Percentiles rank a stretch among this genome's conserved stretches.
Conservation (phyloP, 2,329 filamentous ascomycete genomes). For the Cladophialophora bantiana region DNA sequence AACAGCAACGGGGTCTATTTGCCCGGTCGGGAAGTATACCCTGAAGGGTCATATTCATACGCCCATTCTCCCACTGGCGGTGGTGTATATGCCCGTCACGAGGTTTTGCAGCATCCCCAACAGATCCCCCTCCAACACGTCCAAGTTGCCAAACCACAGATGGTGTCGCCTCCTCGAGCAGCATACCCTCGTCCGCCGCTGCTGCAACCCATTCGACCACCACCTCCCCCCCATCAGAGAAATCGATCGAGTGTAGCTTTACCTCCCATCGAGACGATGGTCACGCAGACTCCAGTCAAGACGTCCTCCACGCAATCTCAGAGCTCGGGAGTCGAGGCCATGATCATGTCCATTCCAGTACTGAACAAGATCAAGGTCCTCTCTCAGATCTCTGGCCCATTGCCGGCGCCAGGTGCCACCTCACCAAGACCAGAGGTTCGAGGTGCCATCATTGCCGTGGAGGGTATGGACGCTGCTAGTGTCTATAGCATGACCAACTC, state of each 20-base stretch:
- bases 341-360: conserved; percentile 78
- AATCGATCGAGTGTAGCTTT: conserved; percentile 59
- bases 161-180: conserved; percentile 37
- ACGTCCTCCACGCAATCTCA: conserved; percentile 32
- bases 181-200: conserved; percentile 36
- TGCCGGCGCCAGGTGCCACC: conserved; percentile 51
- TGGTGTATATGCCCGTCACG: conserved; percentile 41
- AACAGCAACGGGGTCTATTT: conserved; percentile 55
- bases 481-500: conserved; percentile 71
- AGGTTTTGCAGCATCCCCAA: conserved; percentile 24
- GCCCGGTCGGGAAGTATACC: conserved; percentile 49
- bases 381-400: conserved; percentile 74
- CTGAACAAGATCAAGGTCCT: conserved; percentile 79
- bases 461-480: conserved; percentile 72
- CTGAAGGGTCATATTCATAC: conserved; percentile 30
- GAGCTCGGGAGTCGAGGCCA: conserved; percentile 62
- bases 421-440: conserved; percentile 57
- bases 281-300: conserved; percentile 40
- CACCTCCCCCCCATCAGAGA: conserved; percentile 48
- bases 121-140: conserved; percentile 24
- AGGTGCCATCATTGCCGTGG: conserved; percentile 83
- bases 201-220: conserved; percentile 46
- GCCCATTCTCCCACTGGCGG: conserved; percentile 48
- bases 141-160: conserved; percentile 33
- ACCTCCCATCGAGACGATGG: conserved; percentile 59